Base-by-base conservation (phyloP, 31 red algal species). In the Pterothamnion heteromorphum region DNA sequence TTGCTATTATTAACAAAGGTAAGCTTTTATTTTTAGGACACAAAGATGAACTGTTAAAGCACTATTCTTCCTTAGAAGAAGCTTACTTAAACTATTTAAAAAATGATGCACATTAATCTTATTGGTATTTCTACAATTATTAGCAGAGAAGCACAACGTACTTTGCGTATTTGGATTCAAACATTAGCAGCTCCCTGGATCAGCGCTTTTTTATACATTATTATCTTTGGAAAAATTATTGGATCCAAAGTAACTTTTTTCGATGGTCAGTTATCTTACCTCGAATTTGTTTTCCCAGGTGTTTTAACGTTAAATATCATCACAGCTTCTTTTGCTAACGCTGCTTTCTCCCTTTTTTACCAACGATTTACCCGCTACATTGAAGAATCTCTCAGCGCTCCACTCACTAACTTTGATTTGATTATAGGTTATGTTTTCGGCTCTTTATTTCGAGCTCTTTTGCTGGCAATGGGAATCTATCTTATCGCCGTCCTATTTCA, bases 1-100 rank as follows among this genome's bases (percentile, higher is more conserved):
- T 86, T 35, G 82, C 82, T 43, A 86, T 86, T 35, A 31, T 86
- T 86, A 86, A 31, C 23, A 37, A 37, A 39, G 82, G 82, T 35
- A 24, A 39, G 35, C 26, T 86, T 30, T 26, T 76, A 76, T 32
- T 76, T 76, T 76, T 76, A 76, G 72, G 30, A 30, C 72, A 30
- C 72, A 76, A 76, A 76, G 30, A 76, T 76, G 72, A 76, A 32
- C 72, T 76, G 26, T 30, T 30, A 76, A 32, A 76, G 72, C 26
- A 30, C 30, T 32, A 26, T 30, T 30, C 23, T 30, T 32, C 26
- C 72, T 76, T 76, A 26, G 72, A 76, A 76, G 23, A 32, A 76
- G 23, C 23, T 32, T 30, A 76, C 23, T 26, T 32, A 76, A 76
- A 76, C 26, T 32, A 30, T 76, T 76, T 76, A 76, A 76, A 76